phyloP scores from a whole-genome alignment of 1,139 yeast species.

The Saccharomyces hybrid region DNA sequence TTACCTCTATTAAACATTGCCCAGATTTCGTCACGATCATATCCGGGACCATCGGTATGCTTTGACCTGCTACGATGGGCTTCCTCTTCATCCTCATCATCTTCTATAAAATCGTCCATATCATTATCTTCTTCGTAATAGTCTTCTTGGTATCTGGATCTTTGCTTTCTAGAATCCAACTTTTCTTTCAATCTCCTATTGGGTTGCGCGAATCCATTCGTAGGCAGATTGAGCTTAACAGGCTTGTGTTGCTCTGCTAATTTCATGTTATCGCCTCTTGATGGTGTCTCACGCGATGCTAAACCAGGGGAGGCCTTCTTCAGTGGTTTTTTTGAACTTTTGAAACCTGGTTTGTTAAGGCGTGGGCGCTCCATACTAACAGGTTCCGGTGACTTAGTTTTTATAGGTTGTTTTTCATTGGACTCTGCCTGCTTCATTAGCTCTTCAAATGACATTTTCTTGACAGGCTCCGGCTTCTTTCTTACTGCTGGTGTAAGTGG shows the following conservation, averaged over 20 bases:
- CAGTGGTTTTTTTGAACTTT: conserved; percentile 3
- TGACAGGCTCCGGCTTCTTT: conserved; percentile 26
- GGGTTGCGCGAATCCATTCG: conserved; percentile 5
- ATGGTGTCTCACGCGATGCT: neutral
- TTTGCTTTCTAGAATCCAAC: conserved; percentile 9
- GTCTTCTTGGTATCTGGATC: conserved; percentile 8
- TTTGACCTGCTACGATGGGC: conserved; percentile 23
- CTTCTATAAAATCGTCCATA: conserved; percentile 47
- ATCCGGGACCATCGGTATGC: conserved; percentile 35
- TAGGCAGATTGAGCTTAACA: neutral
- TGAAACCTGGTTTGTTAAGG: conserved; percentile 13
- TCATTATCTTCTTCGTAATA: conserved; percentile 26
- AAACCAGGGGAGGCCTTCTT: neutral
- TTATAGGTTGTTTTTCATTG: conserved; percentile 31
- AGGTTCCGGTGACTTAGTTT: neutral
- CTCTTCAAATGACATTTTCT: conserved; percentile 57
- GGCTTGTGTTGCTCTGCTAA: neutral
- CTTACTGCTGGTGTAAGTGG: conserved; percentile 7
- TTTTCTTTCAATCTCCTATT: conserved; percentile 20
- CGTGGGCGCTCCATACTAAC: conserved; percentile 1
- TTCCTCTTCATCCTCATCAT: conserved; percentile 46
- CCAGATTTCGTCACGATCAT: conserved; percentile 85
- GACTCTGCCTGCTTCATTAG: conserved; percentile 65
- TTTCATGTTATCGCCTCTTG: neutral
- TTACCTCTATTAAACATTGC: conserved; percentile 67